Evolutionary conservation across 2,329 filamentous ascomycete genomes (phyloP), one percentile per base, ranked within the genome.

Genomic region (Aureobasidium sp.): DNA sequence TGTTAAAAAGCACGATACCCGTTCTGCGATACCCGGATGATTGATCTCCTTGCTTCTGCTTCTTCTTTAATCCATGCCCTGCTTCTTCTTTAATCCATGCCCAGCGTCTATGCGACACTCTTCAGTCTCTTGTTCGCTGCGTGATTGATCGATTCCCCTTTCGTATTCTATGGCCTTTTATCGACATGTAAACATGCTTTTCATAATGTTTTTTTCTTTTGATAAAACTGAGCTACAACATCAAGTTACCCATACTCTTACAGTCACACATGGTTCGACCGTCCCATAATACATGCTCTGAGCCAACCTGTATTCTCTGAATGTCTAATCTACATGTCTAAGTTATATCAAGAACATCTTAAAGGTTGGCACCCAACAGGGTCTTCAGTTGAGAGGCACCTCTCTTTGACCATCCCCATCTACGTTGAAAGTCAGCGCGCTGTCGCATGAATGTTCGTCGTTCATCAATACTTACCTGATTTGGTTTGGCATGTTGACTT

Each of bases 401-500:
- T 49, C 57, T 49, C 57, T 50, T 59, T 10, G 39, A 45, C 57
- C 57, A 59, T 49, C 57, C 57, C 57, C 57, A 59, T 49, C 54
- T 54, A 27, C 10, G 13, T 27, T 2, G 2, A 32, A 29, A 16
- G 37, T 54, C 29, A 54, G 50, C 50, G 16, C 2, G 21, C 45
- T 47, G n/a, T 44, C 27, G 25, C 10, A 30, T n/a, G 3, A 13
- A 37, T 45, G 4, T 8, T 25, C 5, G 29, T 16, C 73, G 77
- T 64, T 84, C 83, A 7, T 16, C 14, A 39, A 39, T 10, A 80
- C 81, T 82, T 82, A 85, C n/a, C 81, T 73, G 54, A 85, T 85
- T 74, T 95, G 90, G 66, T 85, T 84, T 1, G 91, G 84, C 83
- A 87, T 87, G 67, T 86, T 78, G 5, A 92, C 84, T 62, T 84